These are phyloP conservation scores for Panicum miliaceum DNA, from an alignment of 176 grass and related monocot genomes.

Conservation along the genomic window DNA sequence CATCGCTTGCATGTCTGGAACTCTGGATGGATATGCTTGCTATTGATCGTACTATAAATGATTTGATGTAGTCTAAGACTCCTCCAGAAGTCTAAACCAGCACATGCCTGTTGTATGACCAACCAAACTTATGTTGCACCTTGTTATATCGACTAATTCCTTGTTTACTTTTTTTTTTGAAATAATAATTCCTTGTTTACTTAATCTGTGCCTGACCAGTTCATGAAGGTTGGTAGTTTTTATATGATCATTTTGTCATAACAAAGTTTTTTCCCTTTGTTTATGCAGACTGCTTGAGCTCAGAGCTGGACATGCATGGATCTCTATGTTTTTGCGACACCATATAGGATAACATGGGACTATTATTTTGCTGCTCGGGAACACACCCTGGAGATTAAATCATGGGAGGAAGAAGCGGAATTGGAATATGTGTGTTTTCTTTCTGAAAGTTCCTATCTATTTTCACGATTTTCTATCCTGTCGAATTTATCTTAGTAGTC, in stretches of 20 bases:
- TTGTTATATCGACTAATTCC: no score
- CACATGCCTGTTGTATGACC: no score
- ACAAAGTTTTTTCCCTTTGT: not conserved
- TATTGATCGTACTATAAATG: no score
- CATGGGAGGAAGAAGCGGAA: slow-evolving; percentile 85
- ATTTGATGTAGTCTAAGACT: no score
- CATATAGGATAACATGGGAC: slow-evolving; percentile 88
- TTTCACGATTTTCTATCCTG: not conserved
- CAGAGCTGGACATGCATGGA: slow-evolving; percentile 94
- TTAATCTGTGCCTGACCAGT: not conserved
- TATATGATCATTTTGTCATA: slow-evolving; percentile 11
- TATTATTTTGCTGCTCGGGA: slow-evolving; percentile 73
- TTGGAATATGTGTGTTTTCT: slow-evolving; percentile 70
- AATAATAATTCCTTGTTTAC: not conserved
- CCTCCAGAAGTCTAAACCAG: no score
- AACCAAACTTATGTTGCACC: no score
- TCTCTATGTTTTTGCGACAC: slow-evolving; percentile 87
- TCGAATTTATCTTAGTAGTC: slow-evolving; percentile 34
- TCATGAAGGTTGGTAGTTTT: not conserved
- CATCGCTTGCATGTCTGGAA: not conserved
- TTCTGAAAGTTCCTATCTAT: slow-evolving; percentile 10
- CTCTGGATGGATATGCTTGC: not conserved
- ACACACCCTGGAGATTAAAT: slow-evolving; percentile 73
- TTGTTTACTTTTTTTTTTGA: no score
- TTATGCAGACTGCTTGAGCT: slow-evolving; percentile 61